Conservation (phyloP, 2,329 filamentous ascomycete genomes). For the Botrytis galanthina region DNA sequence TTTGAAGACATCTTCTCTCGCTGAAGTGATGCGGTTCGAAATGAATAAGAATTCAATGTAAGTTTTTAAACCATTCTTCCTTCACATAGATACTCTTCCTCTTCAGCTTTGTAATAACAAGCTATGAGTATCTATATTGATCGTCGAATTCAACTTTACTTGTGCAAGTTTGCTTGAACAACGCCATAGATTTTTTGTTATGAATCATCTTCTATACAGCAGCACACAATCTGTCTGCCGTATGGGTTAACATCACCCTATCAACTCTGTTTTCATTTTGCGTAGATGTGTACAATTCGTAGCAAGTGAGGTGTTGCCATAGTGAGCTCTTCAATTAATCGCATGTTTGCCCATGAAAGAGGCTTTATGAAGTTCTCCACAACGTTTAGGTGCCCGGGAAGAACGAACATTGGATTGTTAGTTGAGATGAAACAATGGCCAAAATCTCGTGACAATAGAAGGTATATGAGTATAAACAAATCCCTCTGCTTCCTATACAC, state of each 20-base stretch:
- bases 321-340: neutral
- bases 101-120: neutral
- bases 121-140: neutral
- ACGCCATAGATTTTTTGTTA: neutral
- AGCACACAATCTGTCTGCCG: neutral
- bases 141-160: neutral
- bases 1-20: neutral
- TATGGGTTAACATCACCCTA: neutral
- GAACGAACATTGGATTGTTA: neutral
- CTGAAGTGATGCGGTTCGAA: neutral
- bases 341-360: neutral
- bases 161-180: neutral
- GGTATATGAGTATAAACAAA: neutral
- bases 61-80: neutral
- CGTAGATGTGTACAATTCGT: no score
- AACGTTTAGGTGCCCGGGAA: neutral
- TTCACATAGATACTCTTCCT: neutral
- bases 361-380: neutral
- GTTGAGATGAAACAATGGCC: neutral
- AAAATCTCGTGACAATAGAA: neutral
- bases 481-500: neutral
- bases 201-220: neutral
- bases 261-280: neutral
- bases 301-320: neutral
- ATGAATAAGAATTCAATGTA: neutral